Evolutionary conservation across 805 yeast genomes (phyloP).

Genomic region (Pichia sporocuriosa): DNA sequence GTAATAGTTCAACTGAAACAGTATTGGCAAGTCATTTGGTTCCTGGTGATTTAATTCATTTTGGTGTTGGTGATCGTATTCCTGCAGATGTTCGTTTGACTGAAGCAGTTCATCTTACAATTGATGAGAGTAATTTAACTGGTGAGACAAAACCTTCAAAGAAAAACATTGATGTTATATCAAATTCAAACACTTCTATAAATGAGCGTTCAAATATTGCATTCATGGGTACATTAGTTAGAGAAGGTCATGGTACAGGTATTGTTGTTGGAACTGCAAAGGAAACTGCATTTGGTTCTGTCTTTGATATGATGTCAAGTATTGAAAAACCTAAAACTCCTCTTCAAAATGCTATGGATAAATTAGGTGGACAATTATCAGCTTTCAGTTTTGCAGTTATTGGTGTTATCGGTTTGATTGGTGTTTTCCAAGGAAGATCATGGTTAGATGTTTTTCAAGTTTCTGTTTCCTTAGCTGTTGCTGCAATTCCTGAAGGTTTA

Average conservation of each 20-base stretch:
- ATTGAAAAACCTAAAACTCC: slow-evolving; percentile 99
- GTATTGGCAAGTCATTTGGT: slow-evolving; percentile 83
- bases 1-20: slow-evolving; percentile 73
- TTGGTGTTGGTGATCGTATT: slow-evolving; percentile 87
- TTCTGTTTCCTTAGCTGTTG: slow-evolving; percentile 95
- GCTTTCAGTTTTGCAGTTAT: slow-evolving; percentile 78
- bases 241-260: slow-evolving; percentile 94
- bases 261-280: slow-evolving; percentile 86
- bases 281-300: slow-evolving; percentile 89
- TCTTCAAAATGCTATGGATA: slow-evolving; percentile 90
- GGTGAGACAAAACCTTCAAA: slow-evolving; percentile 90
- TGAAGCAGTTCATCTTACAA: slow-evolving; percentile 68
- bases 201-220: slow-evolving; percentile 75
- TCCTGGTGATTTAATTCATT: slow-evolving; percentile 92
- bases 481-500: slow-evolving; percentile 98
- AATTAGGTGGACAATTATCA: slow-evolving; percentile 86
- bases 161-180: slow-evolving; percentile 47
- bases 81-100: slow-evolving; percentile 91
- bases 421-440: slow-evolving; percentile 83
- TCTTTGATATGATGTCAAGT: slow-evolving; percentile 89
- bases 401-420: slow-evolving; percentile 86
- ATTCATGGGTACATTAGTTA: slow-evolving; percentile 94
- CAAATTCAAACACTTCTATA: slow-evolving; percentile 19
- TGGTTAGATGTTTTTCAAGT: slow-evolving; percentile 99
- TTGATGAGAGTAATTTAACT: slow-evolving; percentile 91